A percentile compares a stretch with the other conserved stretches of the same genome.
These are phyloP conservation scores for Phytophthora sp. DNA, from an alignment of 352 stramenopile species.

Conservation along the genomic window DNA sequence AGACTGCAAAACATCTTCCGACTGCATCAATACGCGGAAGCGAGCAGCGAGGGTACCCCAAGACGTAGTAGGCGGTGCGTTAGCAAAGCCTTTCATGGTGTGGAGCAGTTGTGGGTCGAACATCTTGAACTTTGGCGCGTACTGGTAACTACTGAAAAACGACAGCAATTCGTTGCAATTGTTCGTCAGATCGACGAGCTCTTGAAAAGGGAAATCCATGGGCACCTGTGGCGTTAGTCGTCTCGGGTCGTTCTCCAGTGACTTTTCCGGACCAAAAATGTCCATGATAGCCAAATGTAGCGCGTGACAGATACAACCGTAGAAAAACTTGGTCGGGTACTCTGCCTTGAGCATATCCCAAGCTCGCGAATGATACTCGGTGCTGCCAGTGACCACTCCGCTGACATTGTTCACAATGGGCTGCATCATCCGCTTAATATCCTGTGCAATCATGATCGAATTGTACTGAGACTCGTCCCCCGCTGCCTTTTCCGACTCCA, in stretches of 20 bases:
- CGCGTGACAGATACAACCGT: conserved; percentile 83
- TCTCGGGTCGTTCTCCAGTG: conserved; percentile 70
- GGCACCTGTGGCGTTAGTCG: conserved; percentile 68
- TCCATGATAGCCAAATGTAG: conserved; percentile 85
- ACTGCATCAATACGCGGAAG: conserved; percentile 71
- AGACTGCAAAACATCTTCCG: conserved; percentile 74
- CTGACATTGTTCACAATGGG: conserved; percentile 72
- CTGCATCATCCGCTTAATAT: conserved; percentile 85
- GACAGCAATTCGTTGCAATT: conserved; percentile 76
- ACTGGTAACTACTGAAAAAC: conserved; percentile 88
- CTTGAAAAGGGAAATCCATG: conserved; percentile 82
- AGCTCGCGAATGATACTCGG: conserved; percentile 70
- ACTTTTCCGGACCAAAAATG: conserved; percentile 79
- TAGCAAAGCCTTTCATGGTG: conserved; percentile 82
- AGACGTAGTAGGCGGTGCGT: conserved; percentile 61
- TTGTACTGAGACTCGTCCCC: conserved; percentile 70
- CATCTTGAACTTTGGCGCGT: conserved; percentile 73
- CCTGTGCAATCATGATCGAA: conserved; percentile 81
- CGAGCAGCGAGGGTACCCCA: conserved; percentile 72
- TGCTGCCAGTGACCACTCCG: conserved; percentile 79
- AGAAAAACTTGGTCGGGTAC: conserved; percentile 89
- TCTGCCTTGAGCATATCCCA: conserved; percentile 88
- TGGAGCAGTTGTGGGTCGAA: conserved; percentile 75
- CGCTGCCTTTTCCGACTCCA: conserved; percentile 75
- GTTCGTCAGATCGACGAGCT: conserved; percentile 78